phyloP scores from a whole-genome alignment of 2,329 filamentous ascomycete genomes.

The Zasmidium cellare region DNA sequence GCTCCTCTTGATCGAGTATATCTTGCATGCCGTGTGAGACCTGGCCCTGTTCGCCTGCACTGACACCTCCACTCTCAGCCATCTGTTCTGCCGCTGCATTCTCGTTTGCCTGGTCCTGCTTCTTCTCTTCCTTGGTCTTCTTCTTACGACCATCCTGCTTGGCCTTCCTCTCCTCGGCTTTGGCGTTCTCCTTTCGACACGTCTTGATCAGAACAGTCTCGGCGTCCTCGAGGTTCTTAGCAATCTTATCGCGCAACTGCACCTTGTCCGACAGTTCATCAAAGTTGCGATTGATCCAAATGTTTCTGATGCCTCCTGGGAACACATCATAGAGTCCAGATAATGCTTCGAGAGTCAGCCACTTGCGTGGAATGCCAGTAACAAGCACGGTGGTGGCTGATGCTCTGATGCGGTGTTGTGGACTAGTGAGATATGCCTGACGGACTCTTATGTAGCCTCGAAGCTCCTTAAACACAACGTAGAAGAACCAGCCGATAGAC shows the following conservation, averaged over 20 bases:
- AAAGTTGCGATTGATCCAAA: slow-evolving; percentile 93
- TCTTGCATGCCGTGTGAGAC: slow-evolving; percentile 32
- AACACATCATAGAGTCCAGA: slow-evolving; percentile 90
- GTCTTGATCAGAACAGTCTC: slow-evolving; percentile 80
- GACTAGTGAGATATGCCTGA: slow-evolving; percentile 91
- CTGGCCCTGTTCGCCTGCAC: slow-evolving; percentile 33
- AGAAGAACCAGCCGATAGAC: slow-evolving; percentile 81
- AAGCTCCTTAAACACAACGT: slow-evolving; percentile 82
- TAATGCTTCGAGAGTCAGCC: slow-evolving; percentile 81
- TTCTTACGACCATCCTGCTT: slow-evolving; percentile 47
- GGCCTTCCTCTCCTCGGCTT: slow-evolving; percentile 55
- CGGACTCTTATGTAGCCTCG: slow-evolving; percentile 87
- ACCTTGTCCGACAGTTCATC: slow-evolving; percentile 84
- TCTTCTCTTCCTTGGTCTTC: slow-evolving; percentile 57
- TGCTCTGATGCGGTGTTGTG: slow-evolving; percentile 87
- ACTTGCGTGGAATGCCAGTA: slow-evolving; percentile 84
- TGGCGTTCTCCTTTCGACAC: slow-evolving; percentile 77
- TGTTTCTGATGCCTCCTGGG: slow-evolving; percentile 88
- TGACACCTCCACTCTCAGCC: slow-evolving; percentile 32
- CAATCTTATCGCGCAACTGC: slow-evolving; percentile 69
- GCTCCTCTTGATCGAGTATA: slow-evolving; percentile 28
- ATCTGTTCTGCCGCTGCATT: slow-evolving; percentile 32
- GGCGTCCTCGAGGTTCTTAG: slow-evolving; percentile 71
- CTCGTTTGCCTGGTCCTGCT: slow-evolving; percentile 24
- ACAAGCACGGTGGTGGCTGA: slow-evolving; percentile 96